These are phyloP conservation scores for Colletotrichum shisoi DNA, from an alignment of 2,329 filamentous ascomycete genomes.

Conservation along the genomic window DNA sequence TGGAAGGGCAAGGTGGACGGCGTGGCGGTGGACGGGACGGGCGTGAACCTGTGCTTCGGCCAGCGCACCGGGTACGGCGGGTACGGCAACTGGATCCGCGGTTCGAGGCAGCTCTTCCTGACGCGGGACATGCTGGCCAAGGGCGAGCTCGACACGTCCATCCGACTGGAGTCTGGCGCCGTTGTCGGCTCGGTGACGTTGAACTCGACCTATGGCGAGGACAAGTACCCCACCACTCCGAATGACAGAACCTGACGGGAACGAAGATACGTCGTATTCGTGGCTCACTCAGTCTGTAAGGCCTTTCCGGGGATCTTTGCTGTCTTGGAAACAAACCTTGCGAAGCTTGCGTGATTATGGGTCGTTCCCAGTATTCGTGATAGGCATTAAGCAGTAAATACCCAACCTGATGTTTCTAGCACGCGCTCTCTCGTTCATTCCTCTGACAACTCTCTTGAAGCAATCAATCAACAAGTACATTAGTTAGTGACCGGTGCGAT, in stretches of 20 bases:
- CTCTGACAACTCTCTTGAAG: not conserved
- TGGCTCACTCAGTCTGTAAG: not conserved
- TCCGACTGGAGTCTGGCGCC: slow-evolving; percentile 65
- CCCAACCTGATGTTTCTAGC: no score
- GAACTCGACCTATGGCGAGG: slow-evolving; percentile 66
- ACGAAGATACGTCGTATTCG: not conserved
- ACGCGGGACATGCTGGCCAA: slow-evolving; percentile 52
- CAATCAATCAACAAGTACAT: not conserved
- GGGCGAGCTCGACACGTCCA: slow-evolving; percentile 64
- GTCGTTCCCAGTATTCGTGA: no score
- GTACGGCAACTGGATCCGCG: slow-evolving; percentile 70
- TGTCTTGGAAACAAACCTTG: no score
- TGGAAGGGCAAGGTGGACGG: slow-evolving; percentile 53
- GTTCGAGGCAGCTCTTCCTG: slow-evolving; percentile 64
- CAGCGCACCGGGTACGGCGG: slow-evolving; percentile 75
- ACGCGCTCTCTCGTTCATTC: no score
- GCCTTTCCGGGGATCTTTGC: no score
- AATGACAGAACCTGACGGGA: slow-evolving; percentile 46
- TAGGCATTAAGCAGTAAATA: no score
- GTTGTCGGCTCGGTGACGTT: slow-evolving; percentile 61
- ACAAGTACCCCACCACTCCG: slow-evolving; percentile 59
- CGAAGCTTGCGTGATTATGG: no score
- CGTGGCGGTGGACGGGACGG: slow-evolving; percentile 53
- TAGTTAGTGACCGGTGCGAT: no score
- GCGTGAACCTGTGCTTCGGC: slow-evolving; percentile 64